Conservation (phyloP, 345 rosid species). For the Linum tenue region DNA sequence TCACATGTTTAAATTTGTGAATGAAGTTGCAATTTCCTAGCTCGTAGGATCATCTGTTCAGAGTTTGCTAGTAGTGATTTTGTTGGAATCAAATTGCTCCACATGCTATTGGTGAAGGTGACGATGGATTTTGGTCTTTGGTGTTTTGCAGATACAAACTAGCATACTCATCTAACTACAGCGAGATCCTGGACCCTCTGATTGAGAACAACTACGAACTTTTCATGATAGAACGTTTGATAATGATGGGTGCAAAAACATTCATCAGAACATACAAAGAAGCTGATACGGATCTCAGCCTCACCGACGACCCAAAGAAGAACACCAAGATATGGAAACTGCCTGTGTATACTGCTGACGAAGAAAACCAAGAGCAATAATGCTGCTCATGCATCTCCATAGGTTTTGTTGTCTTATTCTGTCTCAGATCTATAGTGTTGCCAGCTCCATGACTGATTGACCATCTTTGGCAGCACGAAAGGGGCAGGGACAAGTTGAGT, state of each 20-base stretch:
- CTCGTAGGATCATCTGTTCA: too few species aligned
- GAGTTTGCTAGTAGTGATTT: too few species aligned
- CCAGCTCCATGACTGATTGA: too few species aligned
- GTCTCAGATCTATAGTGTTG: too few species aligned
- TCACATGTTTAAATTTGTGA: too few species aligned
- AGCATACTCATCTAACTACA: conserved; percentile 76
- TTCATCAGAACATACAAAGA: conserved; percentile 71
- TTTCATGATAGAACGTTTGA: conserved; percentile 85
- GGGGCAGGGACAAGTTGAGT: too few species aligned
- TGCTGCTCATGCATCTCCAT: conserved; percentile 7
- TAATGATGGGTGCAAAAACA: conserved; percentile 80
- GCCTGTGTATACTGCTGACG: conserved; percentile 71
- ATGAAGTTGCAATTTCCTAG: too few species aligned
- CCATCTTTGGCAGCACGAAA: too few species aligned
- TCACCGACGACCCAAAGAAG: conserved; percentile 87
- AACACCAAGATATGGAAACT: conserved; percentile 78
- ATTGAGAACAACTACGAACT: conserved; percentile 76
- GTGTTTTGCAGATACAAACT: conserved; percentile 53
- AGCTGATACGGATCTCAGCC: conserved; percentile 58
- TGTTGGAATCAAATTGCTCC: neutral
- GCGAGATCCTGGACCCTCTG: conserved; percentile 53
- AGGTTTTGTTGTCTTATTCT: too few species aligned
- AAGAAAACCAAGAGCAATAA: conserved; percentile 18
- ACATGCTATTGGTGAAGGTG: conserved; percentile 2
- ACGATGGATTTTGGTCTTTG: conserved; percentile 1